Evolutionary conservation across 2,329 filamentous ascomycete genomes (phyloP).

Genomic region (Cladophialophora bantiana): DNA sequence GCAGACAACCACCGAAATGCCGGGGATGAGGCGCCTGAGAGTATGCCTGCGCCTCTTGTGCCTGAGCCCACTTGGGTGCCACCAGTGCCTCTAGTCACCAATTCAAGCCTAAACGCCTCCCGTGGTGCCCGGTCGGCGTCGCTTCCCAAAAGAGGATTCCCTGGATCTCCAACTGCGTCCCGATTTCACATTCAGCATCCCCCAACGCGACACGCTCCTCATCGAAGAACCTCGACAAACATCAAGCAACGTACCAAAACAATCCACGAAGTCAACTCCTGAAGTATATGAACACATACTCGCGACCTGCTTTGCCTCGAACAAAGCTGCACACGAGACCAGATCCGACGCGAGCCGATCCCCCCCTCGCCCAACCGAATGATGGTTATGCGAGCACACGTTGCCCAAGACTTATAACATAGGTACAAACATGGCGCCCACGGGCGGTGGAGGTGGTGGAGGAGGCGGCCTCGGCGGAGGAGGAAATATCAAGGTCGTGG

Average conservation of each 20-base stretch:
- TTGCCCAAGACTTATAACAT: slow-evolving; percentile 26
- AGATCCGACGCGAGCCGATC: background rate
- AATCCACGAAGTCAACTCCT: background rate
- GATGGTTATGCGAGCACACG: slow-evolving; percentile 21
- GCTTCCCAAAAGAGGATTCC: slow-evolving; percentile 5
- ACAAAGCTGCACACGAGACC: background rate
- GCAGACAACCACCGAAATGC: background rate
- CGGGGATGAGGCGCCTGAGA: background rate
- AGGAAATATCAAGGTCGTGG: slow-evolving; percentile 99
- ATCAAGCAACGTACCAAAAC: background rate
- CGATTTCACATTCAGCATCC: slow-evolving; percentile 11
- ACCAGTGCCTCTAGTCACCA: slow-evolving; percentile 1
- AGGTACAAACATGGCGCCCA: slow-evolving; percentile 64
- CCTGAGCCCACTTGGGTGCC: background rate
- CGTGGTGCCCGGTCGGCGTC: background rate
- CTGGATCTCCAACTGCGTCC: slow-evolving; percentile 1
- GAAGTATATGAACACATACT: background rate
- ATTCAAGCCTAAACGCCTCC: slow-evolving; percentile 4
- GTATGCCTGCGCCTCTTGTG: background rate
- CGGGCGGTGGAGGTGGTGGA: slow-evolving; percentile 41
- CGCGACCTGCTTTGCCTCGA: background rate
- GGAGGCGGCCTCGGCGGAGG: slow-evolving; percentile 60
- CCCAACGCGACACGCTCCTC: slow-evolving; percentile 30
- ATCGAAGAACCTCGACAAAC: slow-evolving; percentile 1
- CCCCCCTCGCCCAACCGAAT: slow-evolving; percentile 16